Conservation (phyloP, 2,329 filamentous ascomycete genomes). For the Conoideocrella luteorostrata region DNA sequence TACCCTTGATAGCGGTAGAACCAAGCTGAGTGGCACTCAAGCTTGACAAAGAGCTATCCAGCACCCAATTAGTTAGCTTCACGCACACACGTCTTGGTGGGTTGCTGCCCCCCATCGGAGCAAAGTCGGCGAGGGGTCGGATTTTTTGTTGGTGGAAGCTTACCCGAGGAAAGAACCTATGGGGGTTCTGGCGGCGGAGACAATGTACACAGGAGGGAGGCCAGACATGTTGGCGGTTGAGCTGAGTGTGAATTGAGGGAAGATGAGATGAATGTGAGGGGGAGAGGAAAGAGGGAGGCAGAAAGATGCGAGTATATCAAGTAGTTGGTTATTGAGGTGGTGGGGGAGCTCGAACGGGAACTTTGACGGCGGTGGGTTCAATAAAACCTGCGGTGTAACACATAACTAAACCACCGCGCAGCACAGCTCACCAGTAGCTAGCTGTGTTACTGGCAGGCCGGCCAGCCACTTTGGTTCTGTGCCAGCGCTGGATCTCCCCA, state of each 20-base stretch:
- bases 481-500: no score
- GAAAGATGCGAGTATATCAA: not conserved
- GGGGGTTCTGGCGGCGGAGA: conserved; percentile 84
- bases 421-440: no score
- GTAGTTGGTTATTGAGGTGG: no score
- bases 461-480: no score
- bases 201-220: conserved; percentile 88
- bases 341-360: no score
- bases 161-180: conserved; percentile 93
- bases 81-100: not conserved
- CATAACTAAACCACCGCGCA: no score
- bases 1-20: conserved; percentile 87
- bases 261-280: conserved; percentile 8
- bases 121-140: conserved; percentile 4
- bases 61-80: conserved; percentile 13
- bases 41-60: conserved; percentile 73
- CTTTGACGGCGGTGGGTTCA: no score
- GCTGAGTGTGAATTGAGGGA: not conserved
- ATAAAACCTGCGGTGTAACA: no score
- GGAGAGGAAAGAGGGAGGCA: conserved; percentile 6
- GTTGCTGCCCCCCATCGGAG: conserved; percentile 1
- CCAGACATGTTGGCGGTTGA: conserved; percentile 55
- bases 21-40: conserved; percentile 82
- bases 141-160: conserved; percentile 12
- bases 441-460: no score